Evolutionary conservation across 345 rosid species (phyloP), one percentile per base, ranked within the genome.

Genomic region (Draba incana): DNA sequence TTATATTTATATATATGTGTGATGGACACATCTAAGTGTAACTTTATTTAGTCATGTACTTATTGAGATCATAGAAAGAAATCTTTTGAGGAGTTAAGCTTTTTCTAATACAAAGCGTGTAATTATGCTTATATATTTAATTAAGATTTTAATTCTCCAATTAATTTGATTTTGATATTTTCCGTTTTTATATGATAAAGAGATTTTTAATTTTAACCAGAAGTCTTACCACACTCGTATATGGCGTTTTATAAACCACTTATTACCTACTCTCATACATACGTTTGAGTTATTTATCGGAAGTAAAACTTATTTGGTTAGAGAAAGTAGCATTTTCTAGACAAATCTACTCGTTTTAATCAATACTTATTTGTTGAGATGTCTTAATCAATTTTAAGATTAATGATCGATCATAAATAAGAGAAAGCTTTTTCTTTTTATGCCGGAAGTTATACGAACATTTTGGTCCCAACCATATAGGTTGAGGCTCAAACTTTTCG

Each of bases 381-480:
- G 68, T 74, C 72, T 57, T 74, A 52, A 38, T 74, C 77, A 59
- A 37, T 52, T 66, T 60, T 74, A 66, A 74, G 72, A 35, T 66
- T 66, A 25, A 67, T 66, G 62, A 59, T 66, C 62, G 9, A 31
- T 2, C 46, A 66, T 10, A 44, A 8, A 64, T 59, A 58, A 44
- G 62, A 51, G 62, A 66, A 8, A 13, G 8, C 59, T 43, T 57
- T 62, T 27, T 33, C 27, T 28, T 64, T 66, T 53, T 59, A 8
- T 74, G 77, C 72, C 62, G 68, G 72, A 44, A 57, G 72, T 43
- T 51, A 52, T 74, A 52, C 25, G 20, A 74, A 59, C 72, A 59
- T 52, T 65, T 52, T 74, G 77, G 72, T 16, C 72, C 77, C 51
- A 28, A 74, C 62, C 66, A 65, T 35, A 35, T 65, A 58, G 35